A percentile compares a stretch with the other conserved stretches of the same genome.
Evolutionary conservation across 2,329 filamentous ascomycete genomes (phyloP).

Genomic region (Mariannaea sp.): DNA sequence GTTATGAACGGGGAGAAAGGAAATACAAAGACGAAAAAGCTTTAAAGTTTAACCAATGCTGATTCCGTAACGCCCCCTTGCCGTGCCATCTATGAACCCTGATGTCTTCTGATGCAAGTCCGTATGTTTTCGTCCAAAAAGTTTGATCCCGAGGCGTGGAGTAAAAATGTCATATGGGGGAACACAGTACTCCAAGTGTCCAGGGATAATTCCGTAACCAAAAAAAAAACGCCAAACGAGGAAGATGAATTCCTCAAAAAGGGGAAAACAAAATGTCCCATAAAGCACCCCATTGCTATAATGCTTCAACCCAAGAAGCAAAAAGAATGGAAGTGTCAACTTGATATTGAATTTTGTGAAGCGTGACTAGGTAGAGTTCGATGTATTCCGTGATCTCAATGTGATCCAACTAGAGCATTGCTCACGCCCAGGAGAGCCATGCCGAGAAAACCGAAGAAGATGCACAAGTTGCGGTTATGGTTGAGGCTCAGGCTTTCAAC

Average conservation of each 20-base stretch:
- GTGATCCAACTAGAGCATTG: slow-evolving; percentile 75
- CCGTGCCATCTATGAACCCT: slow-evolving; percentile 28
- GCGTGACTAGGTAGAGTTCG: background rate
- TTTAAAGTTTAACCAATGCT: slow-evolving; percentile 6
- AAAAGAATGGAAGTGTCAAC: background rate
- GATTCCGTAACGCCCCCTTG: background rate
- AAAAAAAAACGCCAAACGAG: slow-evolving; percentile 14
- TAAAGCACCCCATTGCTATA: background rate
- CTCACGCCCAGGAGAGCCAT: slow-evolving; percentile 88
- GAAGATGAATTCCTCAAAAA: background rate
- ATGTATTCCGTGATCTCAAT: slow-evolving; percentile 37
- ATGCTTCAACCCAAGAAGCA: background rate
- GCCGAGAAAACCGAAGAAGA: slow-evolving; percentile 79
- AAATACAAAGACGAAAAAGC: background rate
- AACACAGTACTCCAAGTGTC: background rate
- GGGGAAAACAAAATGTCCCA: too few species aligned
- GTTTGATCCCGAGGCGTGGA: slow-evolving; percentile 2
- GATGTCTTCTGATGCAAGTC: slow-evolving; percentile 14
- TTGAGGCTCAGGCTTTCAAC: slow-evolving; percentile 83
- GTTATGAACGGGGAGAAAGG: background rate
- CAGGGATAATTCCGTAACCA: background rate
- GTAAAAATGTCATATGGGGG: background rate
- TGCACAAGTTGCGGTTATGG: slow-evolving; percentile 77
- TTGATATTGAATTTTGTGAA: background rate
- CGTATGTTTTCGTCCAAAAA: slow-evolving; percentile 2